A percentile compares a stretch with the other conserved stretches of the same genome.
phyloP scores from a whole-genome alignment of 768 basidiomycete genomes.

The Suillus weaverae region DNA sequence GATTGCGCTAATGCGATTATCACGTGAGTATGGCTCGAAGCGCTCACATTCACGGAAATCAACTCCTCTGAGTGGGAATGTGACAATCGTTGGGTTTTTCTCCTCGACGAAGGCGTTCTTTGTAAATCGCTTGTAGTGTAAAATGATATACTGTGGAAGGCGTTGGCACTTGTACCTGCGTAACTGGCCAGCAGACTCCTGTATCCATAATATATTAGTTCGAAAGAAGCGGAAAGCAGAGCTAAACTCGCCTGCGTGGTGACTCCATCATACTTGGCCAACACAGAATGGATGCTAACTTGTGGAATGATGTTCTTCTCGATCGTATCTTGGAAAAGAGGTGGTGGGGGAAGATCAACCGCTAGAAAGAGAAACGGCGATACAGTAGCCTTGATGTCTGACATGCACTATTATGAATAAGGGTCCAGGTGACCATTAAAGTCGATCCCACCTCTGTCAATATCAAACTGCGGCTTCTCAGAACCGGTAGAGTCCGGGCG shows the following conservation, averaged over 20 bases:
- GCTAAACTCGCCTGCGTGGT: slow-evolving; percentile 71
- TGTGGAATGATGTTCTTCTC: slow-evolving; percentile 99
- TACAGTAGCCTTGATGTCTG: slow-evolving; percentile 81
- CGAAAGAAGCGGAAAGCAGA: slow-evolving; percentile 18
- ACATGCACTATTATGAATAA: slow-evolving; percentile 23
- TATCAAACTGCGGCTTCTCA: slow-evolving; percentile 89
- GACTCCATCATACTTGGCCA: slow-evolving; percentile 91
- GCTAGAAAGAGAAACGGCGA: slow-evolving; percentile 97
- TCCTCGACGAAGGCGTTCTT: slow-evolving; percentile 97
- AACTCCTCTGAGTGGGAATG: slow-evolving; percentile 90
- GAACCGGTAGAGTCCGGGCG: slow-evolving; percentile 73
- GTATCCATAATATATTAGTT: slow-evolving; percentile 9
- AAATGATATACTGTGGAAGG: slow-evolving; percentile 88
- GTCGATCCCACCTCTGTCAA: slow-evolving; percentile 76
- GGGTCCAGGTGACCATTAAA: slow-evolving; percentile 9
- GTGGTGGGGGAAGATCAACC: slow-evolving; percentile 95
- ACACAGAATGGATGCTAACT: slow-evolving; percentile 85
- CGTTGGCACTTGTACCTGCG: slow-evolving; percentile 88
- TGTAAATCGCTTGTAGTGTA: slow-evolving; percentile 95
- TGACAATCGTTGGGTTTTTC: slow-evolving; percentile 98
- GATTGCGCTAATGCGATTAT: slow-evolving; percentile 25
- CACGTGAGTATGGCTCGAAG: slow-evolving; percentile 24
- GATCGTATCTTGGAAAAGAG: slow-evolving; percentile 91
- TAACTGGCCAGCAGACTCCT: slow-evolving; percentile 86
- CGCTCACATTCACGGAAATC: slow-evolving; percentile 88